phyloP scores from a whole-genome alignment of 1,284 basidiomycete species.

The Gymnopus androsaceus region DNA sequence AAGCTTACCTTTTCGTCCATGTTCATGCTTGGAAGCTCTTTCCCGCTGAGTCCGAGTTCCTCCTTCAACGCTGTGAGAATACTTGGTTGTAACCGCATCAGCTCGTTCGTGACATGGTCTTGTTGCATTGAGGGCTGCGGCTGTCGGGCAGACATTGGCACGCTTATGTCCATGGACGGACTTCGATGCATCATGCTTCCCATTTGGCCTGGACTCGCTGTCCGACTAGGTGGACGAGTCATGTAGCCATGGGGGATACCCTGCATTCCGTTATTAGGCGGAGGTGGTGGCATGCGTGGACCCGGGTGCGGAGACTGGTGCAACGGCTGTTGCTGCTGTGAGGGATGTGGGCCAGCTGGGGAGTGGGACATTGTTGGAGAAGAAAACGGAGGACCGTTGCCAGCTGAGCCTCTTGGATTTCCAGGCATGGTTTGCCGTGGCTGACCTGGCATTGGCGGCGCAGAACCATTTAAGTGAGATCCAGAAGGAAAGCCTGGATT shows the following conservation, averaged over 20 bases:
- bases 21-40: slow-evolving; percentile 47
- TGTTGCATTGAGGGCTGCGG: too few relatives aligned
- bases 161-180: slow-evolving; percentile 53
- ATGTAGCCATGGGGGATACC: slow-evolving; percentile 24
- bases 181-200: slow-evolving; percentile 52
- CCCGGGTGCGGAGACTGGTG: slow-evolving; percentile 51
- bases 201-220: slow-evolving; percentile 48
- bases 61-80: slow-evolving; percentile 39
- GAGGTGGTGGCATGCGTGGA: slow-evolving; percentile 52
- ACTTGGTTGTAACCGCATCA: slow-evolving; percentile 36
- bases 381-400: slow-evolving; percentile 37
- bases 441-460: slow-evolving; percentile 29
- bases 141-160: too few relatives aligned
- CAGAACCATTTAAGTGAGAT: slow-evolving; percentile 46
- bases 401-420: slow-evolving; percentile 32
- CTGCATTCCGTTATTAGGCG: slow-evolving; percentile 43
- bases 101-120: slow-evolving; percentile 32
- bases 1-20: slow-evolving; percentile 58
- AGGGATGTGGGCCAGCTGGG: slow-evolving; percentile 24
- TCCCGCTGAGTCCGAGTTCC: slow-evolving; percentile 51
- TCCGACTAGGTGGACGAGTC: slow-evolving; percentile 57
- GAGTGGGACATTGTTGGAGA: slow-evolving; percentile 35
- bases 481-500: slow-evolving; percentile 15
- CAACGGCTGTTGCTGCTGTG: slow-evolving; percentile 40
- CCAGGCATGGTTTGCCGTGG: slow-evolving; percentile 19